These are phyloP conservation scores for Cynanchum wilfordii DNA, from an alignment of 257 asterid genomes.

Conservation along the genomic window DNA sequence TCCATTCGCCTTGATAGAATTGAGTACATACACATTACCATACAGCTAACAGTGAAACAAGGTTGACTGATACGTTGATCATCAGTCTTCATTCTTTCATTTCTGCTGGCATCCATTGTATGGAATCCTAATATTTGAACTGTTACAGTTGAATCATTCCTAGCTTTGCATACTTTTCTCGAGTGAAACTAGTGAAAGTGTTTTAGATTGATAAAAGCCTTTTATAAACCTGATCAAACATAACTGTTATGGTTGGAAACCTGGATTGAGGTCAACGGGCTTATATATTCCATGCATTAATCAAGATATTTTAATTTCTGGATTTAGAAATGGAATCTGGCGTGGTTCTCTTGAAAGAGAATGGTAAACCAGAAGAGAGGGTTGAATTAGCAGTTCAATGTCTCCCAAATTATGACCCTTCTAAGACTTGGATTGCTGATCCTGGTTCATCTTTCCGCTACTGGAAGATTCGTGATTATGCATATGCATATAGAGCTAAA, in stretches of 20 bases:
- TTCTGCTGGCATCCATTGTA: background rate
- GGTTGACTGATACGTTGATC: background rate
- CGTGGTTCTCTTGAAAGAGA: slow-evolving; percentile 60
- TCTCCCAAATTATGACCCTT: slow-evolving; percentile 78
- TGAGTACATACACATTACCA: background rate
- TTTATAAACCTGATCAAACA: background rate
- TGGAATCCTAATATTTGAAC: background rate
- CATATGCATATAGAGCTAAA: slow-evolving; percentile 86
- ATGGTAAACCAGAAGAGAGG: slow-evolving; percentile 63
- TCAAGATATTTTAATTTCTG: slow-evolving; percentile 10
- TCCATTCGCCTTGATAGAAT: background rate
- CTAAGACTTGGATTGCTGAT: slow-evolving; percentile 54
- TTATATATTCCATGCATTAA: slow-evolving; percentile 2
- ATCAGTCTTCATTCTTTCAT: background rate
- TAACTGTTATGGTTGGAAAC: background rate
- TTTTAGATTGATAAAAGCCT: background rate
- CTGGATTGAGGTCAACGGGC: background rate
- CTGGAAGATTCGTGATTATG: slow-evolving; percentile 98
- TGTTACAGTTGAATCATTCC: background rate
- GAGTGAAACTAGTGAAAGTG: background rate
- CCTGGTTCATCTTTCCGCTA: slow-evolving; percentile 59
- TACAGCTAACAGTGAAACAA: background rate
- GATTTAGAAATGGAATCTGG: slow-evolving; percentile 64
- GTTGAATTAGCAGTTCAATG: slow-evolving; percentile 70
- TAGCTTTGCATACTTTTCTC: background rate